Conservation (phyloP, 345 rosid species). For the Cardiospermum halicacabum region DNA sequence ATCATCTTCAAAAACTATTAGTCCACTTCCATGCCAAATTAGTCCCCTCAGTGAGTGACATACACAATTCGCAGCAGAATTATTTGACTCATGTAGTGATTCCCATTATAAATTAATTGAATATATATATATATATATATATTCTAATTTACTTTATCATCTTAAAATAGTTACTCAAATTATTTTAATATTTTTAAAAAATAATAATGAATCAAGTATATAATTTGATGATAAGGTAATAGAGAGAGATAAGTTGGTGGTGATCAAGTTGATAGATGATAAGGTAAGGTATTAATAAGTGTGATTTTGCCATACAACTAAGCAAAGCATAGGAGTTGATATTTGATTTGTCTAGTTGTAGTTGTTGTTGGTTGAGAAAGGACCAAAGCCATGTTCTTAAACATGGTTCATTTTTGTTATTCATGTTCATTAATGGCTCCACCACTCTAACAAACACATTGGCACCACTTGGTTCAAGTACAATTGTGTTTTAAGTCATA, state of each 20-base stretch:
- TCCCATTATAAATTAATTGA: not conserved
- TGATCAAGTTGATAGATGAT: too few relatives aligned
- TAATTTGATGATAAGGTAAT: too few relatives aligned
- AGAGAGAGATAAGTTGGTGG: not conserved
- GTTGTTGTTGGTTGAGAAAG: not conserved
- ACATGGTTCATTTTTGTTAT: not conserved
- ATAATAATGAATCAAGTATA: too few relatives aligned
- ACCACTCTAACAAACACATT: not conserved
- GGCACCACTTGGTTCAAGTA: too few relatives aligned
- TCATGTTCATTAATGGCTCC: not conserved
- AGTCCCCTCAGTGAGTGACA: not conserved
- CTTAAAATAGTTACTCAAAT: too few relatives aligned
- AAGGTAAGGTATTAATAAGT: too few relatives aligned
- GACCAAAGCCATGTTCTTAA: constrained; percentile 15
- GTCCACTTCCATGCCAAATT: not conserved
- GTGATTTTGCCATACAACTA: not conserved
- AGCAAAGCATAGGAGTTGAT: not conserved
- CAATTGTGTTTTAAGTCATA: too few relatives aligned
- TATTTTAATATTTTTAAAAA: too few relatives aligned
- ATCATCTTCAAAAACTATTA: not conserved
- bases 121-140: too few relatives aligned
- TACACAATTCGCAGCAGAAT: not conserved
- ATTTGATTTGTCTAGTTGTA: not conserved
- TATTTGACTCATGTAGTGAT: not conserved
- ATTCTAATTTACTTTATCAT: too few relatives aligned